These are phyloP conservation scores for Eucalyptus regnans DNA, from an alignment of 345 rosid species.

Conservation along the genomic window DNA sequence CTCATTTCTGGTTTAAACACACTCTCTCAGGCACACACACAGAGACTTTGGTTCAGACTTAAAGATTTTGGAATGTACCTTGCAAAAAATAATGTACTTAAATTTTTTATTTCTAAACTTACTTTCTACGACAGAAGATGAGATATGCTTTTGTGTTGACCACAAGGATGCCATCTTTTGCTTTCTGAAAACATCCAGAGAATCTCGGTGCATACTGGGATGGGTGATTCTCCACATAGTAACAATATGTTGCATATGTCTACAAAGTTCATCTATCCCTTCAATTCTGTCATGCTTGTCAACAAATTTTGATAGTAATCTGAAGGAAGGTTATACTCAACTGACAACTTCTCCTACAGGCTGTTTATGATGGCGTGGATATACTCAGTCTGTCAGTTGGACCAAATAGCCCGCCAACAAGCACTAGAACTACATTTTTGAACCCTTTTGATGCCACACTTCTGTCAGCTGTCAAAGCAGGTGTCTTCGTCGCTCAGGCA, in stretches of 20 bases:
- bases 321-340: not conserved
- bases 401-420: conserved; percentile 92
- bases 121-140: not conserved
- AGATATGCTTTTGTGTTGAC: not conserved
- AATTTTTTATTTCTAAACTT: not conserved
- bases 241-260: not conserved
- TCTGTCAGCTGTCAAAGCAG: conserved; percentile 95
- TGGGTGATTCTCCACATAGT: not conserved
- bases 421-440: conserved; percentile 72
- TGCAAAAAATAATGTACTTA: not conserved
- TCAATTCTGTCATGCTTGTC: not conserved
- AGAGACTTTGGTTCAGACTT: not conserved
- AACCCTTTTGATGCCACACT: conserved; percentile 97
- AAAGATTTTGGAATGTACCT: not conserved
- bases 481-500: conserved; percentile 96
- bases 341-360: conserved; percentile 28
- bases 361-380: conserved; percentile 98
- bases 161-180: not conserved
- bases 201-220: not conserved
- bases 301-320: not conserved
- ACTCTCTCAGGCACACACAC: not conserved
- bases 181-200: not conserved
- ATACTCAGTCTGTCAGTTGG: conserved; percentile 93
- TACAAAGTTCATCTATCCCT: not conserved
- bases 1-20: not conserved